Evolutionary conservation across 2,329 filamentous ascomycete species (phyloP).

Genomic region (Phialophora expanda): DNA sequence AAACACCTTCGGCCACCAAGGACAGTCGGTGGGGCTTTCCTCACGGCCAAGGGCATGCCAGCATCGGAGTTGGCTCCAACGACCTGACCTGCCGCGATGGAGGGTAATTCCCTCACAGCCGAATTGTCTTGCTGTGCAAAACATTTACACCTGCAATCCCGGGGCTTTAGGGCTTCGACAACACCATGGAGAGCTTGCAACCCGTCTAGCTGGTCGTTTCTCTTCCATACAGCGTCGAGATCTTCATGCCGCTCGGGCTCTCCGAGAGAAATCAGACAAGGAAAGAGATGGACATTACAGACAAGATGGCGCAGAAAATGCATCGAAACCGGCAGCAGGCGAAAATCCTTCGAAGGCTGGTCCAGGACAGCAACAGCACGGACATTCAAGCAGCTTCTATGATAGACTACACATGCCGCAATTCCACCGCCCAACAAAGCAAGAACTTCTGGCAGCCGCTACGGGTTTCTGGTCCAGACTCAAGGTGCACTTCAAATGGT

Average conservation of each 20-base stretch:
- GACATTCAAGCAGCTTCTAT: constrained; percentile 55
- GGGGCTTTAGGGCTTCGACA: background rate
- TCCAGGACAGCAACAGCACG: constrained; percentile 28
- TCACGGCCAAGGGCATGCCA: background rate
- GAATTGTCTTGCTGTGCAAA: background rate
- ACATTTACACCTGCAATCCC: background rate
- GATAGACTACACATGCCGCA: constrained; percentile 74
- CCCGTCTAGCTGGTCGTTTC: background rate
- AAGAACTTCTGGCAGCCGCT: constrained; percentile 88
- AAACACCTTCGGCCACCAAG: background rate
- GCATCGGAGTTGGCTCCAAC: background rate
- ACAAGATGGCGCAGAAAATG: constrained; percentile 30
- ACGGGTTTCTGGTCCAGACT: constrained; percentile 91
- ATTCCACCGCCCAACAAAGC: constrained; percentile 82
- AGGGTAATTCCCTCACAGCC: background rate
- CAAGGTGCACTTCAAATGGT: constrained; percentile 95
- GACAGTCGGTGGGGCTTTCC: background rate
- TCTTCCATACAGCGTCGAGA: constrained; percentile 24
- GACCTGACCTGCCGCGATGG: background rate
- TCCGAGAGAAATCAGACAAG: constrained; percentile 40
- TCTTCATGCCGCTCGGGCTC: constrained; percentile 19
- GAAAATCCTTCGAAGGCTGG: constrained; percentile 37
- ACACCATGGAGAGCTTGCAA: background rate
- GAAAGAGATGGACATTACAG: constrained; percentile 43
- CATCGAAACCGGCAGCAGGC: constrained; percentile 31